A percentile compares a stretch with the other conserved stretches of the same genome.
These are phyloP conservation scores for Penicillium pancosmium DNA, from an alignment of 495 filamentous ascomycete genomes.

Conservation along the genomic window DNA sequence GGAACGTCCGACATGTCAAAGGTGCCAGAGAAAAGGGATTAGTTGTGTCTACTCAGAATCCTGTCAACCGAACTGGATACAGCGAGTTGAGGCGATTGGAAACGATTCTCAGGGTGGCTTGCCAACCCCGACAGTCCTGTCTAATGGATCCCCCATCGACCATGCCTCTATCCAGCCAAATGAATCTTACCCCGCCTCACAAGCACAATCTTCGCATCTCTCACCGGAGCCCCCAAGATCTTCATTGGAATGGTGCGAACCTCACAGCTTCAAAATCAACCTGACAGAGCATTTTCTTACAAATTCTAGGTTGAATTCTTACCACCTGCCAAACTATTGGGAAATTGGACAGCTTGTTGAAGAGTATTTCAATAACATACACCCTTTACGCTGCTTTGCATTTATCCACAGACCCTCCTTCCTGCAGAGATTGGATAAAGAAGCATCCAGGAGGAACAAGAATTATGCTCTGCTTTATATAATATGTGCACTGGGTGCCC, in stretches of 20 bases:
- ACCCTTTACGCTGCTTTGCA: slow-evolving; percentile 39
- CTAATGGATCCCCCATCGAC: slow-evolving; percentile 2
- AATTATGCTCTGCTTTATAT: slow-evolving; percentile 34
- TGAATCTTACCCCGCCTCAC: slow-evolving; percentile 3
- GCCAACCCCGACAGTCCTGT: not conserved
- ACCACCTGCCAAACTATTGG: slow-evolving; percentile 24
- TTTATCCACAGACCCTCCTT: slow-evolving; percentile 42
- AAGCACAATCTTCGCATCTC: slow-evolving; percentile 5
- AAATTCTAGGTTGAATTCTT: slow-evolving; percentile 20
- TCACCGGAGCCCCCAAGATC: slow-evolving; percentile 3
- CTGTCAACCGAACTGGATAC: slow-evolving; percentile 33
- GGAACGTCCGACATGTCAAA: slow-evolving; percentile 32
- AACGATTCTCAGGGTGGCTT: not conserved
- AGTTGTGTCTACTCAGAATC: slow-evolving; percentile 35
- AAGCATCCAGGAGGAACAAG: slow-evolving; percentile 10
- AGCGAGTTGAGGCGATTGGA: slow-evolving; percentile 13
- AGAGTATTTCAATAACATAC: slow-evolving; percentile 41
- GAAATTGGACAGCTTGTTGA: slow-evolving; percentile 32
- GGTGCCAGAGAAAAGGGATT: slow-evolving; percentile 29
- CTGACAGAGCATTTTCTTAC: not conserved
- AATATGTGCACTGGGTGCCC: slow-evolving; percentile 39
- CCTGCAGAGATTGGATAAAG: slow-evolving; percentile 32
- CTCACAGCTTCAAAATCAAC: not conserved
- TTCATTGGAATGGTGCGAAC: slow-evolving; percentile 15
- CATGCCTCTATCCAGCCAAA: not conserved